A percentile compares a stretch with the other conserved stretches of the same genome.
phyloP scores from a whole-genome alignment of 2,329 filamentous ascomycete genomes.

The Cladosporium sp. region DNA sequence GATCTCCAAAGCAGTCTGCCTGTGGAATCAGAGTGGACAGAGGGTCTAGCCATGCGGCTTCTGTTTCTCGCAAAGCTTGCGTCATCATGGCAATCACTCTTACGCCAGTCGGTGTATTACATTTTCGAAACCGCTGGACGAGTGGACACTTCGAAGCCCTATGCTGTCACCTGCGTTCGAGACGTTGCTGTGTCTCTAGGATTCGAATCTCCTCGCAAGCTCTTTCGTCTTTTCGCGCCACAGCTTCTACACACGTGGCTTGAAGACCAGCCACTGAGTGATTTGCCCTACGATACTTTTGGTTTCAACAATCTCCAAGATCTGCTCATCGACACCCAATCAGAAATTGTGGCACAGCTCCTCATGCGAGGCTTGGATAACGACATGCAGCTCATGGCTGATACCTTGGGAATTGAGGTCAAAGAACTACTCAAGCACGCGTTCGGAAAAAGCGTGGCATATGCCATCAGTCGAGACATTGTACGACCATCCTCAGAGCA shows the following conservation, averaged over 20 bases:
- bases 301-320: slow-evolving; percentile 66
- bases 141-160: slow-evolving; percentile 58
- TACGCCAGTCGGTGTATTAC: slow-evolving; percentile 84
- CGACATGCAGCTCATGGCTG: slow-evolving; percentile 58
- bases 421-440: slow-evolving; percentile 59
- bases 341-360: slow-evolving; percentile 74
- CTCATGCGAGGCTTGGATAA: slow-evolving; percentile 73
- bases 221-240: slow-evolving; percentile 81
- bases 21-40: slow-evolving; percentile 62
- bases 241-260: slow-evolving; percentile 93
- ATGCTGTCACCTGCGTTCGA: slow-evolving; percentile 69
- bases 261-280: slow-evolving; percentile 54
- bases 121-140: slow-evolving; percentile 87
- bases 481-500: slow-evolving; percentile 35
- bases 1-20: slow-evolving; percentile 81
- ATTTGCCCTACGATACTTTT: slow-evolving; percentile 82
- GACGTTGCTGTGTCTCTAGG: slow-evolving; percentile 62
- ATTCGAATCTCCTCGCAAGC: slow-evolving; percentile 60
- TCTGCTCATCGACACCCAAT: slow-evolving; percentile 65
- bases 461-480: slow-evolving; percentile 75
- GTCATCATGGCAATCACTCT: slow-evolving; percentile 76
- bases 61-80: slow-evolving; percentile 72
- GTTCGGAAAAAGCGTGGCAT: slow-evolving; percentile 77
- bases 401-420: slow-evolving; percentile 51
- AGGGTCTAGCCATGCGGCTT: slow-evolving; percentile 82